Evolutionary conservation across 495 filamentous ascomycete species (phyloP).

Genomic region (Lasiosphaeris hirsuta): DNA sequence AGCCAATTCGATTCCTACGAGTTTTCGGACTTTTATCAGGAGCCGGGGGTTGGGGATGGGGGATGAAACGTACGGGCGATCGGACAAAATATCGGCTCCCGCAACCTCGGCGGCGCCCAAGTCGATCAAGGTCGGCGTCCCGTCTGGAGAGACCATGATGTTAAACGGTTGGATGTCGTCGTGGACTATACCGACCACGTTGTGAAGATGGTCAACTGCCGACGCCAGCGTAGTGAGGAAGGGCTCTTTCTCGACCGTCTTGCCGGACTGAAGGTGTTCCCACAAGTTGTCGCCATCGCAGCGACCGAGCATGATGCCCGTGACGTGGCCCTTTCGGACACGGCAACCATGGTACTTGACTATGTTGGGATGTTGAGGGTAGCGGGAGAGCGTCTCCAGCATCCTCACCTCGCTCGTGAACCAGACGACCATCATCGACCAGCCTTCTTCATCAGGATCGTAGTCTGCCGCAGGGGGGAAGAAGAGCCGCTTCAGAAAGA

Average conservation of each 20-base stretch:
- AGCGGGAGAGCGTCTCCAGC: neutral
- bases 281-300: neutral
- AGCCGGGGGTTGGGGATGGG: no score
- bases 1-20: no score
- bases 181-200: conserved; percentile 1
- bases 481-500: neutral
- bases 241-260: neutral
- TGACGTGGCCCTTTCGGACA: neutral
- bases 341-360: conserved; percentile 1
- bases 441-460: neutral
- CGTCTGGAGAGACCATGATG: neutral
- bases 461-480: neutral
- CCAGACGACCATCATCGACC: neutral
- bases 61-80: no score
- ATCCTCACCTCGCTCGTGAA: neutral
- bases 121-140: neutral
- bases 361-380: neutral
- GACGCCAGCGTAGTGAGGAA: neutral
- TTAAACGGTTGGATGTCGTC: neutral
- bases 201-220: conserved; percentile 1
- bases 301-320: neutral
- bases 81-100: neutral
- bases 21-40: no score
- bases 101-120: neutral
- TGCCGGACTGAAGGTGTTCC: neutral